Percentiles rank a stretch among this genome's conserved stretches.
phyloP scores from a whole-genome alignment of 1,139 yeast genomes.

The Geotrichum fermentans region DNA sequence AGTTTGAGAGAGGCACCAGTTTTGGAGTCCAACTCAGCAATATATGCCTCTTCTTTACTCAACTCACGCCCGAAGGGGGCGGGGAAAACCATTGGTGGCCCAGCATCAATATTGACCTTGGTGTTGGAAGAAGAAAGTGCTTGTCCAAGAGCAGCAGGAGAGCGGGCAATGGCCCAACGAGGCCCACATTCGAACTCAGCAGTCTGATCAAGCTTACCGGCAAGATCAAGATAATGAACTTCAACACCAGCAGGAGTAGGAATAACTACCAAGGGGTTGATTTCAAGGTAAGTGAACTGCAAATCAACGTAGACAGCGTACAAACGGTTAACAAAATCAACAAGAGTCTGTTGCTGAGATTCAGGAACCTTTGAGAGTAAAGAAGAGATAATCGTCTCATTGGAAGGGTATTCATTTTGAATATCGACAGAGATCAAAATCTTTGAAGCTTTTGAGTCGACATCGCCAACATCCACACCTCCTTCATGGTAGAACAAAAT shows the following conservation, averaged over 20 bases:
- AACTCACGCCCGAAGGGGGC: slow-evolving; percentile 48
- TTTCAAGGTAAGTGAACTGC: slow-evolving; percentile 46
- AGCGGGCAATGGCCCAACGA: slow-evolving; percentile 46
- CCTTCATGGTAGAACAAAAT: slow-evolving; percentile 47
- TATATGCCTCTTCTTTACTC: slow-evolving; percentile 44
- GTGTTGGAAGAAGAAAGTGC: slow-evolving; percentile 25
- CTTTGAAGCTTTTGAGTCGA: slow-evolving; percentile 45
- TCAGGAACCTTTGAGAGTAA: slow-evolving; percentile 41
- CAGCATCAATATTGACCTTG: slow-evolving; percentile 40
- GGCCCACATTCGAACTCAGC: slow-evolving; percentile 49
- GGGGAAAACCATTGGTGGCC: slow-evolving; percentile 48
- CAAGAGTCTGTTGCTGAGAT: slow-evolving; percentile 40
- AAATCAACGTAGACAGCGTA: slow-evolving; percentile 47
- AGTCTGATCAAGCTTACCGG: slow-evolving; percentile 47
- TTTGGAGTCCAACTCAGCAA: slow-evolving; percentile 47
- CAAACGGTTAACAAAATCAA: slow-evolving; percentile 45
- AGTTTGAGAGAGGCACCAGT: slow-evolving; percentile 47
- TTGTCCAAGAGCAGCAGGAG: slow-evolving; percentile 43
- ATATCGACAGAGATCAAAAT: slow-evolving; percentile 44
- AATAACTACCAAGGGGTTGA: slow-evolving; percentile 45
- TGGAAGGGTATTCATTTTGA: slow-evolving; percentile 40
- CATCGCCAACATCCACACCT: slow-evolving; percentile 48
- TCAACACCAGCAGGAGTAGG: slow-evolving; percentile 41
- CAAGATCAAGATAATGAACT: slow-evolving; percentile 45
- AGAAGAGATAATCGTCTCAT: slow-evolving; percentile 34